phyloP scores from a whole-genome alignment of 768 basidiomycete species.

The Multifurca ochricompacta region DNA sequence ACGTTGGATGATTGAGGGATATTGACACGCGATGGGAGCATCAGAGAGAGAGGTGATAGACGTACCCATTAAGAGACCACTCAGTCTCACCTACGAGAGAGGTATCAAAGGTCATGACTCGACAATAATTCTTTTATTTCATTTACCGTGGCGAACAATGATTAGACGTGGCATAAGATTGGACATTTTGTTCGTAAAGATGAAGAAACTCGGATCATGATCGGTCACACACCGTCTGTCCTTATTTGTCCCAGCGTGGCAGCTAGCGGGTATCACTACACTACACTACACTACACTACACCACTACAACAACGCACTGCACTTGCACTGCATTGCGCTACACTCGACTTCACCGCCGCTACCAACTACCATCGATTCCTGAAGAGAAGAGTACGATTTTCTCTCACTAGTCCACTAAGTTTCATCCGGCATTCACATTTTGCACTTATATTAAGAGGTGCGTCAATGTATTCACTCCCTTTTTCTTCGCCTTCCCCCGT shows the following conservation, averaged over 20 bases:
- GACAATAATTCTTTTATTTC: no score
- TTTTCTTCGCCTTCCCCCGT: not conserved
- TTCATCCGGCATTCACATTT: not conserved
- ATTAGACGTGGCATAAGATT: slow-evolving; percentile 43
- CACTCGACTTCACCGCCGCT: no score
- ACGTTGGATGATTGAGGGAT: slow-evolving; percentile 11
- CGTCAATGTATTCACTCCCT: not conserved
- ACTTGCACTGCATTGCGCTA: no score
- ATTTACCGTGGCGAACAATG: slow-evolving; percentile 43
- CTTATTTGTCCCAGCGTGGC: slow-evolving; percentile 20
- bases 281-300: not conserved
- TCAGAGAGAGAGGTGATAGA: slow-evolving; percentile 3
- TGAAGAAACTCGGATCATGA: not conserved
- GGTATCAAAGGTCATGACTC: not conserved
- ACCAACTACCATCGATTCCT: no score
- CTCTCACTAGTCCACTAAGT: no score
- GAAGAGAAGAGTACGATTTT: no score
- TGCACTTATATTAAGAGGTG: not conserved
- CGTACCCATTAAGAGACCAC: slow-evolving; percentile 83
- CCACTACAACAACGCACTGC: not conserved
- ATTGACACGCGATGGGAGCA: no score
- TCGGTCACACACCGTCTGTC: not conserved
- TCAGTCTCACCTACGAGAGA: slow-evolving; percentile 71
- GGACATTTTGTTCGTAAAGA: not conserved
- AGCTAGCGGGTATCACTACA: not conserved